Conservation (phyloP, 1,139 yeast genomes). For the Hansenula sp. region DNA sequence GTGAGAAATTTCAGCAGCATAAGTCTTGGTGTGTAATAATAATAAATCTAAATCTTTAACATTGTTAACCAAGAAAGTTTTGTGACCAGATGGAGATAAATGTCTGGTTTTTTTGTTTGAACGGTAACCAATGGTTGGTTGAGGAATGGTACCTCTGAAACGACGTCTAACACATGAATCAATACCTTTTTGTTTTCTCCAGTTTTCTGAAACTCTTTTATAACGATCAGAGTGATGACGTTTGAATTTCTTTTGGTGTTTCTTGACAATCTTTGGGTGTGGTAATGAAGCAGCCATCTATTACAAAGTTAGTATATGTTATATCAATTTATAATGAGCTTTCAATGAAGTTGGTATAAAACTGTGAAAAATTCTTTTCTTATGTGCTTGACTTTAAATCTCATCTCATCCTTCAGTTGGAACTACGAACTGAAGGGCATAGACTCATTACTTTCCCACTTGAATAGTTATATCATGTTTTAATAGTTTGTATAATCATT, state of each 20-base stretch:
- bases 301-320: slow-evolving; percentile 8
- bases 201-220: slow-evolving; percentile 95
- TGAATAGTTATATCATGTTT: too few relatives aligned
- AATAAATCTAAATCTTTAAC: slow-evolving; percentile 90
- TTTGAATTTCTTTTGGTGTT: slow-evolving; percentile 98
- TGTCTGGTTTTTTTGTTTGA: slow-evolving; percentile 98
- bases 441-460: too few relatives aligned
- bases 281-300: slow-evolving; percentile 94
- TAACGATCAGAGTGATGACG: slow-evolving; percentile 99
- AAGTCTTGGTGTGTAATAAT: slow-evolving; percentile 95
- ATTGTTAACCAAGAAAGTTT: slow-evolving; percentile 92
- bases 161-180: slow-evolving; percentile 99
- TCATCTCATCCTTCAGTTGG: too few relatives aligned
- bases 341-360: too few relatives aligned
- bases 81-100: slow-evolving; percentile 97
- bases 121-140: slow-evolving; percentile 99
- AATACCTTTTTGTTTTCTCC: slow-evolving; percentile 99
- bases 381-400: too few relatives aligned
- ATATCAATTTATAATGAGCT: neutral
- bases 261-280: slow-evolving; percentile 99
- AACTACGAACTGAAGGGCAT: too few relatives aligned
- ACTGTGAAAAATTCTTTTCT: too few relatives aligned
- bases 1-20: slow-evolving; percentile 99
- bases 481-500: too few relatives aligned
- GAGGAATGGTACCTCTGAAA: slow-evolving; percentile 98